A percentile compares a stretch with the other conserved stretches of the same genome.
Conservation (phyloP, 2,329 filamentous ascomycete genomes). For the Fragosphaeria purpurea region DNA sequence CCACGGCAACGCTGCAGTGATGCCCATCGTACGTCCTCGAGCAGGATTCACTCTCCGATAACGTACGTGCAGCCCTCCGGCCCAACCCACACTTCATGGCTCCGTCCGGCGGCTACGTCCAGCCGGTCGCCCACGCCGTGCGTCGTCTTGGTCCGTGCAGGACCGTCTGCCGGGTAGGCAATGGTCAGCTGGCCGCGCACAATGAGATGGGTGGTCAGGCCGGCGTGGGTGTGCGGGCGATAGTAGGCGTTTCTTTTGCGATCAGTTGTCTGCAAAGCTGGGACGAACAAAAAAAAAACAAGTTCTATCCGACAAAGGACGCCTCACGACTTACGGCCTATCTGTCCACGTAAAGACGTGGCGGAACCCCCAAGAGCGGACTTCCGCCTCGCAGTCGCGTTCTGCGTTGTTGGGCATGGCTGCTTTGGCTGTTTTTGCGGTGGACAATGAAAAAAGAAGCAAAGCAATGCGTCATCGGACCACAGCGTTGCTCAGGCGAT, state of each 20-base stretch:
- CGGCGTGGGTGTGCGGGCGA: conserved; percentile 53
- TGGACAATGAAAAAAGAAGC: too few relatives aligned
- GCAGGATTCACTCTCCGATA: conserved; percentile 37
- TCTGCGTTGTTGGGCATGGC: too few relatives aligned
- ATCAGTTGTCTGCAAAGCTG: too few relatives aligned
- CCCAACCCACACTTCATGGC: conserved; percentile 64
- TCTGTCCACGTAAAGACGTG: conserved; percentile 67
- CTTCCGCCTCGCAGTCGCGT: conserved; percentile 45
- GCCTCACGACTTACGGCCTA: conserved; percentile 43
- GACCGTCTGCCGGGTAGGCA: conserved; percentile 49
- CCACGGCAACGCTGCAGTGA: too few relatives aligned
- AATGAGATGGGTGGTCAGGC: conserved; percentile 60
- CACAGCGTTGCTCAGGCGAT: too few relatives aligned
- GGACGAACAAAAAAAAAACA: too few relatives aligned
- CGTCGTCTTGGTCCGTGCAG: conserved; percentile 34
- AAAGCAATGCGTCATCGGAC: too few relatives aligned
- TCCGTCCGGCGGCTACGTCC: conserved; percentile 53
- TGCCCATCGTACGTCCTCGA: not conserved
- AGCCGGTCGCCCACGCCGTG: conserved; percentile 51
- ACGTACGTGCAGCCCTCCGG: conserved; percentile 57
- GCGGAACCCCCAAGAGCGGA: conserved; percentile 58
- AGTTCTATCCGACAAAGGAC: too few relatives aligned
- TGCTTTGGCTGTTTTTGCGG: too few relatives aligned
- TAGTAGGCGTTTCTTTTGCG: conserved; percentile 53
- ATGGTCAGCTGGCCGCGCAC: conserved; percentile 55